Evolutionary conservation across 2,329 filamentous ascomycete species (phyloP).

Genomic region (Fusarium camptoceras): DNA sequence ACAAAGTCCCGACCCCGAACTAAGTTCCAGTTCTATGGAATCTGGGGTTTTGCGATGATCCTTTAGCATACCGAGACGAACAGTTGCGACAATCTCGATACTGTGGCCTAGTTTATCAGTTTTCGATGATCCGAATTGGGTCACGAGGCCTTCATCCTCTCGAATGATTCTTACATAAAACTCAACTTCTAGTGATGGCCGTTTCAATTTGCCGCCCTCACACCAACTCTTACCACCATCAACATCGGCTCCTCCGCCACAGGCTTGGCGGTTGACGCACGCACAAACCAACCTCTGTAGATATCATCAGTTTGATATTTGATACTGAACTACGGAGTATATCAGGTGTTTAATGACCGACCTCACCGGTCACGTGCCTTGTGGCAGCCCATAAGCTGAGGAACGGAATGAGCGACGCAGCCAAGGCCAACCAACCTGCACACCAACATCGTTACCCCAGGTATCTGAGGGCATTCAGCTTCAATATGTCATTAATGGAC

Average conservation of each 20-base stretch:
- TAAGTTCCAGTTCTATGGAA: constrained; percentile 14
- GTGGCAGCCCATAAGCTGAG: background rate
- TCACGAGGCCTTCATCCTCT: background rate
- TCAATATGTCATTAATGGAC: background rate
- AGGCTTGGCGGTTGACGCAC: constrained; percentile 16
- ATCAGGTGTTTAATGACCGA: background rate
- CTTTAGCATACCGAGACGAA: background rate
- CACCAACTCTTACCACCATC: constrained; percentile 14
- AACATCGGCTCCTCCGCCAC: constrained; percentile 4
- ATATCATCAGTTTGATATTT: background rate
- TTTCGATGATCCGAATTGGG: background rate
- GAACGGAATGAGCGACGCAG: constrained; percentile 27
- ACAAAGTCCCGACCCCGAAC: constrained; percentile 9
- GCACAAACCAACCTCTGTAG: constrained; percentile 4
- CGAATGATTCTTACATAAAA: constrained; percentile 5
- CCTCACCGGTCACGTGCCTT: constrained; percentile 30
- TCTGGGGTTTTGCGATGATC: constrained; percentile 23
- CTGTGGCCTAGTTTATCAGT: background rate
- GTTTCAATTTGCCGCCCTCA: constrained; percentile 22
- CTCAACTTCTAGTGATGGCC: background rate
- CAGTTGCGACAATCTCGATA: background rate
- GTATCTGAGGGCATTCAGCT: background rate
- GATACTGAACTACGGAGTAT: background rate
- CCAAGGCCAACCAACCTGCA: constrained; percentile 14
- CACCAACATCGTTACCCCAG: constrained; percentile 1